Percentiles rank a stretch among this genome's conserved stretches.
phyloP scores from a whole-genome alignment of 2,329 filamentous ascomycete genomes.

The Chaetomiaceae sp. region DNA sequence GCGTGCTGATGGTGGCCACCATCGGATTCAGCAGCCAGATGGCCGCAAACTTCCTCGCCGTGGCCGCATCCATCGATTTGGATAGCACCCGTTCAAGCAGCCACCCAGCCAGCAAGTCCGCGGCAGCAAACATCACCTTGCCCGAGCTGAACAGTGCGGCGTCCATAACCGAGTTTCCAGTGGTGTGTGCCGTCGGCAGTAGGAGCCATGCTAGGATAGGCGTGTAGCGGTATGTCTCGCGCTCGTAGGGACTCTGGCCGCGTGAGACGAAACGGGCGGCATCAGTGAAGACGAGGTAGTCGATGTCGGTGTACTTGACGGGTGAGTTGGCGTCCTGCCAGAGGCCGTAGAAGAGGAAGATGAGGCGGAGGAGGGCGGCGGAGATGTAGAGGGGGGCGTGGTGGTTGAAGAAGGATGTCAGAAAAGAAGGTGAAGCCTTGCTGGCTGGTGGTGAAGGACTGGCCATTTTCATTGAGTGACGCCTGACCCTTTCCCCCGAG shows the following conservation, averaged over 20 bases:
- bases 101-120: slow-evolving; percentile 82
- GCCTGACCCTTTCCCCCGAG: too few relatives aligned
- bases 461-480: slow-evolving; percentile 1
- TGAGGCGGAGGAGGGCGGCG: slow-evolving; percentile 61
- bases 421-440: slow-evolving; percentile 12
- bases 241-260: slow-evolving; percentile 72
- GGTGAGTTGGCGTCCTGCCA: slow-evolving; percentile 90
- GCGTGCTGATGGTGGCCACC: slow-evolving; percentile 94
- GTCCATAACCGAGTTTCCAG: slow-evolving; percentile 29
- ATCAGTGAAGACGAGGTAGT: slow-evolving; percentile 98
- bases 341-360: slow-evolving; percentile 79
- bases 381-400: slow-evolving; percentile 51
- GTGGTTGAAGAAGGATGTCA: slow-evolving; percentile 34
- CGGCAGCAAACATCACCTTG: slow-evolving; percentile 78
- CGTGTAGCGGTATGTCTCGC: slow-evolving; percentile 96
- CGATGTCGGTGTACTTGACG: slow-evolving; percentile 97
- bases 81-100: slow-evolving; percentile 53
- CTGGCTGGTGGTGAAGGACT: slow-evolving; percentile 2
- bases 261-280: slow-evolving; percentile 71
- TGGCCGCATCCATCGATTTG: slow-evolving; percentile 42
- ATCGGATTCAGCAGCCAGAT: slow-evolving; percentile 97
- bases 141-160: slow-evolving; percentile 71
- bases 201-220: slow-evolving; percentile 90
- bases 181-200: slow-evolving; percentile 63
- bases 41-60: slow-evolving; percentile 70